phyloP scores from a whole-genome alignment of 257 asterid genomes.

The Solanum bulbocastanum region DNA sequence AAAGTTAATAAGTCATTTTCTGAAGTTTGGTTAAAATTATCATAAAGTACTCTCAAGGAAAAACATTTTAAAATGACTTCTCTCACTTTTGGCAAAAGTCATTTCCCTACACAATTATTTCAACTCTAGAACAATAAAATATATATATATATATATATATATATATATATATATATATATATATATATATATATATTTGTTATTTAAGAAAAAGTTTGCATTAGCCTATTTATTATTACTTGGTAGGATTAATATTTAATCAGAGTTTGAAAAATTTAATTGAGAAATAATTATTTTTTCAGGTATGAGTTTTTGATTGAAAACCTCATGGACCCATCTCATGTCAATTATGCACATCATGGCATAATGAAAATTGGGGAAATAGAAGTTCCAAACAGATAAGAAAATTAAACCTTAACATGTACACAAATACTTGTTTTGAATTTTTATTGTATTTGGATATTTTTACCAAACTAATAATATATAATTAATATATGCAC shows the following conservation, averaged over 20 bases:
- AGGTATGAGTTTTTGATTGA: slow-evolving; percentile 81
- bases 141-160: no score
- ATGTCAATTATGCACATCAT: slow-evolving; percentile 84
- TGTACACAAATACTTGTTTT: background rate
- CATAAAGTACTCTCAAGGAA: background rate
- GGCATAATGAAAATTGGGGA: slow-evolving; percentile 40
- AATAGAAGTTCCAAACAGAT: slow-evolving; percentile 56
- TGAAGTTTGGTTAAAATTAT: background rate
- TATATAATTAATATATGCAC: slow-evolving; percentile 21
- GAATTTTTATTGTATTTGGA: background rate
- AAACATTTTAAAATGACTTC: background rate
- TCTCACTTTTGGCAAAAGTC: background rate
- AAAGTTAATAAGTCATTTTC: background rate
- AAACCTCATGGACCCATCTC: slow-evolving; percentile 97
- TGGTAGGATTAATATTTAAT: no score
- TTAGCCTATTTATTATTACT: no score
- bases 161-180: no score
- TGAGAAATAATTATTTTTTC: slow-evolving; percentile 3
- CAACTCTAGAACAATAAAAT: background rate
- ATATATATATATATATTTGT: no score
- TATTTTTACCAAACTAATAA: slow-evolving; percentile 23
- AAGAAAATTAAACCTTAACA: slow-evolving; percentile 19
- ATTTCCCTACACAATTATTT: background rate
- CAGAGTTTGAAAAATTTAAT: no score
- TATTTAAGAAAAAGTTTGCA: background rate